Conservation (phyloP, 163 green algal species). For the Chloromonas sp. region DNA sequence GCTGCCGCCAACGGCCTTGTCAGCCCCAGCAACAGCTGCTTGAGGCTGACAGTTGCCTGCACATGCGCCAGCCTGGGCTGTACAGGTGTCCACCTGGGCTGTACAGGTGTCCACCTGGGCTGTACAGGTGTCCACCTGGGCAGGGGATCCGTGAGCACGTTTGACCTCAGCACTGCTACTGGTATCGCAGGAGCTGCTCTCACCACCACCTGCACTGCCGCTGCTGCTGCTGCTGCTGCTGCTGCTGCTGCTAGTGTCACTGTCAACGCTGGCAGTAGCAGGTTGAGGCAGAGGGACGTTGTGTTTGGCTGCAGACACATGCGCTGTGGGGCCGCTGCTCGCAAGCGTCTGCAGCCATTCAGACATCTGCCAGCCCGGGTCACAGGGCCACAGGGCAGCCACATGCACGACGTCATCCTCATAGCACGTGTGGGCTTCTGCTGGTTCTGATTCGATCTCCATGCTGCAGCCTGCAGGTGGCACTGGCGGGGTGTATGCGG, state of each 20-base stretch:
- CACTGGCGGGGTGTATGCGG: no score
- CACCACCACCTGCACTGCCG: background rate
- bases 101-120: no score
- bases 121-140: no score
- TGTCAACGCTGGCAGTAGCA: background rate
- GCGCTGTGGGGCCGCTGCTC: background rate
- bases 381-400: background rate
- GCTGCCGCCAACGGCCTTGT: no score
- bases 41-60: no score
- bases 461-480: background rate
- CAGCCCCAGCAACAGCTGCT: no score
- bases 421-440: background rate
- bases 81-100: no score
- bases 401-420: background rate
- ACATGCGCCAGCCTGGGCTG: no score
- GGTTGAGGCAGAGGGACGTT: no score
- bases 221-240: slow-evolving; percentile 6
- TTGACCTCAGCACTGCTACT: background rate
- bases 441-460: background rate
- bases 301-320: no score
- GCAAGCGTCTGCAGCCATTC: background rate
- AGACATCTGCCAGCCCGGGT: background rate
- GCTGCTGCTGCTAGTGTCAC: background rate
- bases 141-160: no score
- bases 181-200: background rate